Evolutionary conservation across 805 yeast species (phyloP).

Genomic region (Yarrowia sp.): DNA sequence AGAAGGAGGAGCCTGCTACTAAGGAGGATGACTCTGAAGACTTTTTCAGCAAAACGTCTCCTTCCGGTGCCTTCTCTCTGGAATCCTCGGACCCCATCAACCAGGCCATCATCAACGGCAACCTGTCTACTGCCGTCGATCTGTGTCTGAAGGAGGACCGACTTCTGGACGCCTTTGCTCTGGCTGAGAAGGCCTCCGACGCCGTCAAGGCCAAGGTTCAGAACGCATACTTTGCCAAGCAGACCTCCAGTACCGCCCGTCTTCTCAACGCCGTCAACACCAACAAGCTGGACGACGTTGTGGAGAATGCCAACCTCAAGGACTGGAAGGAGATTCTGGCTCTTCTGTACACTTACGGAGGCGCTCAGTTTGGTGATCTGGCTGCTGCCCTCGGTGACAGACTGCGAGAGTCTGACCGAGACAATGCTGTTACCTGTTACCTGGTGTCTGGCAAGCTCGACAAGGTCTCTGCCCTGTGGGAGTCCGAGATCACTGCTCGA

Average conservation of each 20-base stretch:
- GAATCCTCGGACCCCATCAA: slow-evolving; percentile 50
- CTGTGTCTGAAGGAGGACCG: slow-evolving; percentile 67
- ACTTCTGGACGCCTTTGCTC: slow-evolving; percentile 78
- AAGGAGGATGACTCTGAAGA: slow-evolving; percentile 48
- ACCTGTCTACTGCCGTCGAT: slow-evolving; percentile 70
- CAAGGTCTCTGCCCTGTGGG: slow-evolving; percentile 83
- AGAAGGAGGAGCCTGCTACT: slow-evolving; percentile 41
- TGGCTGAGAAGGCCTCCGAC: slow-evolving; percentile 69
- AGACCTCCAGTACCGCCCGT: slow-evolving; percentile 66
- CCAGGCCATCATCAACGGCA: slow-evolving; percentile 64
- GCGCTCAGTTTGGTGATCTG: slow-evolving; percentile 57
- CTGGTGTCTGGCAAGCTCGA: slow-evolving; percentile 83
- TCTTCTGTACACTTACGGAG: slow-evolving; percentile 64
- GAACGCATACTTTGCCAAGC: slow-evolving; percentile 70
- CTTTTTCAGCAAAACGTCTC: slow-evolving; percentile 43
- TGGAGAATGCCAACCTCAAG: slow-evolving; percentile 72
- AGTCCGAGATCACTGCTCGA: slow-evolving; percentile 65
- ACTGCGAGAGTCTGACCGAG: slow-evolving; percentile 63
- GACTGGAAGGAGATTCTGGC: slow-evolving; percentile 87
- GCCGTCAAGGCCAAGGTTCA: slow-evolving; percentile 69
- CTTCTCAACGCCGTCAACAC: slow-evolving; percentile 68
- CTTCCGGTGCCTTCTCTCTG: slow-evolving; percentile 49
- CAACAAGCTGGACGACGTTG: slow-evolving; percentile 68
- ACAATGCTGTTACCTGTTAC: slow-evolving; percentile 77
- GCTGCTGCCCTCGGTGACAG: slow-evolving; percentile 81